Conservation (phyloP, 805 yeast genomes). For the Diddensiella transvaalensis region DNA sequence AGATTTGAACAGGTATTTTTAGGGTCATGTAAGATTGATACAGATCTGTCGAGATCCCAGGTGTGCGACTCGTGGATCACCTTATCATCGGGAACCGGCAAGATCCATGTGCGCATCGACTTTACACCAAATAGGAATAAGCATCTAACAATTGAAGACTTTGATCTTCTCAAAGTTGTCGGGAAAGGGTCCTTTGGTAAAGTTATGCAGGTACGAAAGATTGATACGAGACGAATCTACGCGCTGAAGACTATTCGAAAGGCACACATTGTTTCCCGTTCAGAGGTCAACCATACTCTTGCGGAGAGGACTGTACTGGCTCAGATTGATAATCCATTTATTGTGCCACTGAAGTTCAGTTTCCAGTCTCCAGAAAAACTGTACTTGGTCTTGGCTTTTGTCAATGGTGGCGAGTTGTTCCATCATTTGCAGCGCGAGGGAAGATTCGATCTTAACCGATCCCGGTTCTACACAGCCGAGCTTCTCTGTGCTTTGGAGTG, state of each 20-base stretch:
- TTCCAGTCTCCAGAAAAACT: slow-evolving; percentile 97
- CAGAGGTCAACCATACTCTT: slow-evolving; percentile 93
- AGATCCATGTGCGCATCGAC: slow-evolving; percentile 53
- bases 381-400: slow-evolving; percentile 84
- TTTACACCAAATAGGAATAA: slow-evolving; percentile 58
- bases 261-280: slow-evolving; percentile 87
- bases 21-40: slow-evolving; percentile 61
- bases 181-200: slow-evolving; percentile 99
- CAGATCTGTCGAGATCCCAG: slow-evolving; percentile 20
- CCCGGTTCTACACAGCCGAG: slow-evolving; percentile 93
- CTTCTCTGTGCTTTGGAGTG: slow-evolving; percentile 89
- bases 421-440: slow-evolving; percentile 92
- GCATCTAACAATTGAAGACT: slow-evolving; percentile 81
- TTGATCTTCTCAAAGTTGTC: slow-evolving; percentile 87
- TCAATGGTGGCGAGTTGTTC: slow-evolving; percentile 95
- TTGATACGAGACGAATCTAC: slow-evolving; percentile 90
- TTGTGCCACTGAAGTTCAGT: slow-evolving; percentile 92
- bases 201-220: slow-evolving; percentile 97
- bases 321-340: slow-evolving; percentile 88
- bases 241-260: slow-evolving; percentile 93
- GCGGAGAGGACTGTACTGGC: slow-evolving; percentile 96
- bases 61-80: slow-evolving; percentile 22
- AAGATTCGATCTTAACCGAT: slow-evolving; percentile 79
- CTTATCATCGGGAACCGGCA: slow-evolving; percentile 31
- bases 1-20: slow-evolving; percentile 62